These are phyloP conservation scores for Monilinia fructigena DNA, from an alignment of 2,329 filamentous ascomycete species.

Conservation along the genomic window DNA sequence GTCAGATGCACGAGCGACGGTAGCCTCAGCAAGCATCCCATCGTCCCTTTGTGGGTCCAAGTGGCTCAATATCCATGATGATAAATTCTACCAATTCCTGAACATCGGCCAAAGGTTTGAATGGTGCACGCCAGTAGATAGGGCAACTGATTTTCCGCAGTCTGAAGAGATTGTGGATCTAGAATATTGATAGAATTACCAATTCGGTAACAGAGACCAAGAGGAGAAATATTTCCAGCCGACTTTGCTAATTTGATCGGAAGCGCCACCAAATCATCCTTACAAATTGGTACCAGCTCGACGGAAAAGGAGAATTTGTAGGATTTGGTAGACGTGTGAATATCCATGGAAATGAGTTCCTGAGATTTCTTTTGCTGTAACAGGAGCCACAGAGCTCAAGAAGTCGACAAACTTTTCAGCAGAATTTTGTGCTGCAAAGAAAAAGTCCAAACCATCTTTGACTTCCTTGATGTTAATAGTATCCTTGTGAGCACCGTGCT, in stretches of 20 bases:
- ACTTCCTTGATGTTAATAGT: conserved; percentile 98
- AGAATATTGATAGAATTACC: conserved; percentile 87
- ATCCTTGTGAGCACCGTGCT: conserved; percentile 86
- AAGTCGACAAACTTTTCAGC: conserved; percentile 93
- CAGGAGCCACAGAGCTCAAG: conserved; percentile 75
- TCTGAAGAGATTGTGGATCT: conserved; percentile 88
- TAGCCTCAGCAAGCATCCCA: conserved; percentile 83
- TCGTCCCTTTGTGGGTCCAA: conserved; percentile 72
- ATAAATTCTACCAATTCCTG: conserved; percentile 88
- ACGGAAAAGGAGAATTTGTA: conserved; percentile 95
- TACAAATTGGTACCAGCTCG: conserved; percentile 91
- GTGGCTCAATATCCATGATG: conserved; percentile 87
- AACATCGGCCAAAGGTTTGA: conserved; percentile 78
- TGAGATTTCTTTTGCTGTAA: conserved; percentile 83
- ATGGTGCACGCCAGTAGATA: conserved; percentile 89
- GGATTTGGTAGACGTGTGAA: conserved; percentile 83
- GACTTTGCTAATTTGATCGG: conserved; percentile 86
- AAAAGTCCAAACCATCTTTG: conserved; percentile 95
- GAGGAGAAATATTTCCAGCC: conserved; percentile 82
- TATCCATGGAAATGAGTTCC: conserved; percentile 89
- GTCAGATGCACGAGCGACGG: conserved; percentile 82
- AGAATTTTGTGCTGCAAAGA: conserved; percentile 84
- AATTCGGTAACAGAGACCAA: conserved; percentile 82
- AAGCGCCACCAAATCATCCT: conserved; percentile 92
- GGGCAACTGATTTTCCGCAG: conserved; percentile 75